These are phyloP conservation scores for Pseudogymnoascus sp. DNA, from an alignment of 2,329 filamentous ascomycete genomes.

Conservation along the genomic window DNA sequence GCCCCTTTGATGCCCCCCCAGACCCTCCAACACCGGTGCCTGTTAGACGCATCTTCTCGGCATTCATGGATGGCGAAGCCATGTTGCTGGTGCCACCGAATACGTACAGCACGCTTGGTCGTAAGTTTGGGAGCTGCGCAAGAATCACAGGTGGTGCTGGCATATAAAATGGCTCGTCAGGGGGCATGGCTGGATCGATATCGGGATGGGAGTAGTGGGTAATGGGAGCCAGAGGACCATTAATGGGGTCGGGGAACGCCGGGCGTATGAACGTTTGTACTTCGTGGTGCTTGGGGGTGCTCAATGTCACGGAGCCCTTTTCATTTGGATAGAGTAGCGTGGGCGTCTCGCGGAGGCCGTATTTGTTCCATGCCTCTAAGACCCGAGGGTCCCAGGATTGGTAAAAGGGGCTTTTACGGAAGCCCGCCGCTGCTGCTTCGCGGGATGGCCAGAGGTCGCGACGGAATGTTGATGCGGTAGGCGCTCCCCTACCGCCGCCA, in stretches of 20 bases:
- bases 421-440: slow-evolving; percentile 55
- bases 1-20: slow-evolving; percentile 53
- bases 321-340: slow-evolving; percentile 47
- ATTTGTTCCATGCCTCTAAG: slow-evolving; percentile 61
- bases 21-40: slow-evolving; percentile 60
- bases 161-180: slow-evolving; percentile 52
- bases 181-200: slow-evolving; percentile 18
- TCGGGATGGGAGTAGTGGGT: slow-evolving; percentile 33
- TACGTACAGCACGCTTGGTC: slow-evolving; percentile 60
- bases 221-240: slow-evolving; percentile 28
- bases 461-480: slow-evolving; percentile 58
- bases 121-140: slow-evolving; percentile 47
- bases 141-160: slow-evolving; percentile 53
- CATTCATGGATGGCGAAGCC: slow-evolving; percentile 40
- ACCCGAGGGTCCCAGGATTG: slow-evolving; percentile 73
- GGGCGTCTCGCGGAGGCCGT: slow-evolving; percentile 69
- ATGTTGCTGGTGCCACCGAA: slow-evolving; percentile 55
- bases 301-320: slow-evolving; percentile 54
- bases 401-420: slow-evolving; percentile 68
- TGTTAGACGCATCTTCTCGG: slow-evolving; percentile 55
- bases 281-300: slow-evolving; percentile 82
- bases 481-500: slow-evolving; percentile 35
- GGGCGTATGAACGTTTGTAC: slow-evolving; percentile 69
- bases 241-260: slow-evolving; percentile 35
- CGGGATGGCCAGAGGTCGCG: slow-evolving; percentile 78